phyloP scores from a whole-genome alignment of 495 filamentous ascomycete genomes.

The Trichoderma gamsii region DNA sequence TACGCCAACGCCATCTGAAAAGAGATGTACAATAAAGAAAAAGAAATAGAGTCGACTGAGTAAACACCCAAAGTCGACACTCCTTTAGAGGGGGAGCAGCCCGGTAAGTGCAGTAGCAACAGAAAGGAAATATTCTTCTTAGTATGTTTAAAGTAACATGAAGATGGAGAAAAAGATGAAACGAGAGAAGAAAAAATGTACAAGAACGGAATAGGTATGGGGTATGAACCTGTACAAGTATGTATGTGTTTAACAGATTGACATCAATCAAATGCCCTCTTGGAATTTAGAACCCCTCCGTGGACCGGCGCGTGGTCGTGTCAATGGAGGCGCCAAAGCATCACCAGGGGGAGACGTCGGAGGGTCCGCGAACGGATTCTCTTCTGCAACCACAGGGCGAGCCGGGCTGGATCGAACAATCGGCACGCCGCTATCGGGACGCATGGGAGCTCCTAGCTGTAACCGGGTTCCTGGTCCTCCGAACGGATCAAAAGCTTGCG shows the following conservation, averaged over 20 bases:
- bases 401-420: constrained; percentile 40
- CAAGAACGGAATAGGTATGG: background rate
- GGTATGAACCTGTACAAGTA: no score
- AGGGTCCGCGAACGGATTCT: constrained; percentile 32
- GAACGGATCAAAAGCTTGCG: constrained; percentile 34
- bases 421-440: constrained; percentile 40
- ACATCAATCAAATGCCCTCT: constrained; percentile 42
- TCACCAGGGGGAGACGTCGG: constrained; percentile 20
- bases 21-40: background rate
- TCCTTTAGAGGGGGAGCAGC: constrained; percentile 2
- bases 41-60: background rate
- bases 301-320: constrained; percentile 8
- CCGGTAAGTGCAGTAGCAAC: background rate
- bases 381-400: constrained; percentile 38
- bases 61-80: background rate
- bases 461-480: constrained; percentile 29
- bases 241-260: background rate
- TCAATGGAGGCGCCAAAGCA: constrained; percentile 23
- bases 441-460: constrained; percentile 41
- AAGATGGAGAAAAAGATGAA: constrained; percentile 17
- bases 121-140: background rate
- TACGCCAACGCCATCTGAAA: background rate
- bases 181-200: constrained; percentile 18
- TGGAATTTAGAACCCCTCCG: constrained; percentile 41
- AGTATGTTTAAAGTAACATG: background rate